Base-by-base conservation (phyloP, 2,329 filamentous ascomycete genomes). In the Venturiaceae sp. region DNA sequence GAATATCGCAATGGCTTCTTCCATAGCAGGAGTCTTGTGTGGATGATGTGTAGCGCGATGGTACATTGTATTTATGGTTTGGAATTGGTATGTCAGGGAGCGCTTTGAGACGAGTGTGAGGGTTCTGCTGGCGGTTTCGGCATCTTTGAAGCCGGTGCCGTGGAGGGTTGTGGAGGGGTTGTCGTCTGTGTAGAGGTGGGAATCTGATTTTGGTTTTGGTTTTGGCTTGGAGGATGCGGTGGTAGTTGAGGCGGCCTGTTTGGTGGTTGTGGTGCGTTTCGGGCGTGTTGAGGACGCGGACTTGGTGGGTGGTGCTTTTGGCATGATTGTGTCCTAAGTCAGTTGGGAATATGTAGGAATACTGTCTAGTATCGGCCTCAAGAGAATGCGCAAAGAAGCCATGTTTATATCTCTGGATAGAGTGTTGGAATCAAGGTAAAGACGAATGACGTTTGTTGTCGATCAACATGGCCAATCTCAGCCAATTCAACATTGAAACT, bases 171-270 rank as follows among this genome's bases (percentile, higher is more conserved):
- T 68, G 16, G 63, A 39, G 9, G 67, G 67, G 47, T 69, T 69
- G 58, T 69, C 67, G 52, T 69, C 67, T 14, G 67, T 69, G 62
- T 69, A 69, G 54, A 69, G 66, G 58, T 69, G 67, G 7, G 66
- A 68, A 32, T 62, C 62, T n/a, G n/a, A 41, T 66, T 68, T 47
- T 4, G 23, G 23, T n/a, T n/a, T 47, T 8, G 9, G 9, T 30
- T 47, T 47, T 2, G 26, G n/a, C 30, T 47, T 47, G 11, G 2
- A 16, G 3, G 3, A 3, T 4, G 3, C 16, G 23, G 44, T 47
- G 21, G 39, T 44, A 28, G 41, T 46, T 4, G 41, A 46, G 44
- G 44, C 44, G 8, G 44, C 44, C n/a, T 47, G 23, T 28, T 8
- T 23, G 23, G 44, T 47, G 14, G 44, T 47, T 30, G 23, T 47